Conservation (phyloP, 2,329 filamentous ascomycete genomes). For the Arthrobotrys sinensis region DNA sequence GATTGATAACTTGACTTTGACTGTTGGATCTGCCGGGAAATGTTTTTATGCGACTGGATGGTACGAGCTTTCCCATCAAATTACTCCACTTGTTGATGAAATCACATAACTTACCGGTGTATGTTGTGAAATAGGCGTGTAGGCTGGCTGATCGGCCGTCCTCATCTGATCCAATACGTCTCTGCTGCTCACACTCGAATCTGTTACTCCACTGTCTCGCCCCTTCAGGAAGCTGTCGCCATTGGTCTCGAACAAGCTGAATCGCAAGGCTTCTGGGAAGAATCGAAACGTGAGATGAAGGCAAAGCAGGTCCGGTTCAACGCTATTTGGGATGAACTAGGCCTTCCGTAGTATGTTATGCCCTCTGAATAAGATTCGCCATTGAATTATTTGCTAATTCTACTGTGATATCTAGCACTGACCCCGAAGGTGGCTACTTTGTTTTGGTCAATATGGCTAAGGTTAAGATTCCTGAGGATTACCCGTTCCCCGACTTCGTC, state of each 20-base stretch:
- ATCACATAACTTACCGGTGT: conserved; percentile 11
- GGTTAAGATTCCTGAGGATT: conserved; percentile 85
- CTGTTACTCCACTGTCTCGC: conserved; percentile 93
- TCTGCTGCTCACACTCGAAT: conserved; percentile 94
- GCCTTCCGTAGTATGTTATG: conserved; percentile 72
- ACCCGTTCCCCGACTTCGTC: conserved; percentile 91
- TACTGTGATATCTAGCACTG: conserved; percentile 75
- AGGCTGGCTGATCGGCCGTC: conserved; percentile 91
- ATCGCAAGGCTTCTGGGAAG: conserved; percentile 86
- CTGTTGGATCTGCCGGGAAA: conserved; percentile 96
- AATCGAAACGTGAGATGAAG: conserved; percentile 88
- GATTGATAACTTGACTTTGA: conserved; percentile 87
- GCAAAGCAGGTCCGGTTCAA: conserved; percentile 90
- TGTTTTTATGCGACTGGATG: conserved; percentile 98
- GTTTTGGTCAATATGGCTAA: conserved; percentile 93
- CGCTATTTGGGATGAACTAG: conserved; percentile 81
- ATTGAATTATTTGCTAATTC: neutral
- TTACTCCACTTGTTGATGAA: neutral
- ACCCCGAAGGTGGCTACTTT: conserved; percentile 97
- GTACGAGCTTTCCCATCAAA: conserved; percentile 66
- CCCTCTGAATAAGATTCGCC: neutral
- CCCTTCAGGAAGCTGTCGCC: conserved; percentile 92
- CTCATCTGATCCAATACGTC: conserved; percentile 90
- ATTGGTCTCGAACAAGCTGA: conserved; percentile 95
- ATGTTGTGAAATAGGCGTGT: conserved; percentile 22